Evolutionary conservation across 1,284 basidiomycete species (phyloP).

Genomic region (Rhodotorula sp.): DNA sequence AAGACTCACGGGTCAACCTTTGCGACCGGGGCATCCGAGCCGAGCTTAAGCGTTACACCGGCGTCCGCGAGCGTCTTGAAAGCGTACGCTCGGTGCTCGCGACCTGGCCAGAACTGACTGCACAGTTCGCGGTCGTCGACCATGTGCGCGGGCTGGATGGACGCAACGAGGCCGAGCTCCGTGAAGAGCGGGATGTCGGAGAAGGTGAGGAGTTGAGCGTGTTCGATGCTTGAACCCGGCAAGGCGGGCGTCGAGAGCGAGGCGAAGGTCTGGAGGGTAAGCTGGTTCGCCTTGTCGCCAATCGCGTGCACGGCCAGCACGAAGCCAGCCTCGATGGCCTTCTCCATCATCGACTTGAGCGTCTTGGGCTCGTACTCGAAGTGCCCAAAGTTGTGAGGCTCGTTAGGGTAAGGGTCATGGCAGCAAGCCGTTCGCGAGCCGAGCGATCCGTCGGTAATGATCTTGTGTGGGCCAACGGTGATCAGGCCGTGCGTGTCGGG

Average conservation of each 20-base stretch:
- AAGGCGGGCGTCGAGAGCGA: slow-evolving; percentile 35
- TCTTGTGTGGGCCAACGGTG: slow-evolving; percentile 46
- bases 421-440: slow-evolving; percentile 47
- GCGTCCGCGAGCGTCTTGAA: slow-evolving; percentile 44
- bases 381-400: slow-evolving; percentile 5
- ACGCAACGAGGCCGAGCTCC: slow-evolving; percentile 45
- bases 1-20: slow-evolving; percentile 43
- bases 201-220: slow-evolving; percentile 46
- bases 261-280: slow-evolving; percentile 41
- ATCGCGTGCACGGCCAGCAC: slow-evolving; percentile 49
- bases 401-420: slow-evolving; percentile 45
- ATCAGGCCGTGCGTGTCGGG: slow-evolving; percentile 43
- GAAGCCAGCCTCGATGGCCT: slow-evolving; percentile 41
- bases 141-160: slow-evolving; percentile 48
- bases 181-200: slow-evolving; percentile 45
- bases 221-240: slow-evolving; percentile 46
- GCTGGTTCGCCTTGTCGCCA: slow-evolving; percentile 47
- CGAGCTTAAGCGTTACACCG: slow-evolving; percentile 45
- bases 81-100: slow-evolving; percentile 46
- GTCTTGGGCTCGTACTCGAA: slow-evolving; percentile 27
- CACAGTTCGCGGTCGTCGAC: slow-evolving; percentile 48
- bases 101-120: slow-evolving; percentile 46
- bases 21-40: slow-evolving; percentile 48
- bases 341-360: slow-evolving; percentile 39
- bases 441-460: slow-evolving; percentile 39